Conservation (phyloP, 306 rosid species). For the Casuarina equisetifolia region DNA sequence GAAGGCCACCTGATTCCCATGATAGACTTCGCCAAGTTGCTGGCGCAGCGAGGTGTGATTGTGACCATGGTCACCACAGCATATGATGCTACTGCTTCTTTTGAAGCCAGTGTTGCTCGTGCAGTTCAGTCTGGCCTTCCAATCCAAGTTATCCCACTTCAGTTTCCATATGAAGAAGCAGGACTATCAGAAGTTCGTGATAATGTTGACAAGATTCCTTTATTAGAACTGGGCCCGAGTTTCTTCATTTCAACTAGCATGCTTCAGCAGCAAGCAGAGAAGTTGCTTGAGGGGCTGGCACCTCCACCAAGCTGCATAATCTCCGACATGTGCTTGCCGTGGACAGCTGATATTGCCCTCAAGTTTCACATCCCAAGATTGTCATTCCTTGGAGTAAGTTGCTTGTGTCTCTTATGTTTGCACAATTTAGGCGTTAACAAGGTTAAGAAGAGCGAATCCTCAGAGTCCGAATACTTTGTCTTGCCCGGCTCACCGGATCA, state of each 20-base stretch:
- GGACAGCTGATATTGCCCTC: conserved; percentile 23
- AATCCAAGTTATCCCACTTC: too few species aligned
- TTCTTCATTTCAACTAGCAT: conserved; percentile 15
- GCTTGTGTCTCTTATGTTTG: conserved; percentile 42
- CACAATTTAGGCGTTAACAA: background rate
- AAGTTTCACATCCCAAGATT: conserved; percentile 56
- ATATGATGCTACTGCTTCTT: conserved; percentile 26
- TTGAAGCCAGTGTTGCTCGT: conserved; percentile 16
- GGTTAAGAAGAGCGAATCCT: background rate
- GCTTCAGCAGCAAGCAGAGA: conserved; percentile 29
- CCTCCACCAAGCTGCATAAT: conserved; percentile 59
- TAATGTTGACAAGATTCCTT: conserved; percentile 59
- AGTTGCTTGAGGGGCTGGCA: conserved; percentile 29
- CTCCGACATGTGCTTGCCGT: conserved; percentile 50
- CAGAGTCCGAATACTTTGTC: conserved; percentile 32
- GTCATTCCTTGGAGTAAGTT: conserved; percentile 46
- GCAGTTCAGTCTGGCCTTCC: conserved; percentile 17
- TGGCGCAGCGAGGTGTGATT: conserved; percentile 28
- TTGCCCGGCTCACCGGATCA: conserved; percentile 40
- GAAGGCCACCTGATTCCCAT: conserved; percentile 49
- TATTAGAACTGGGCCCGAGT: conserved; percentile 20
- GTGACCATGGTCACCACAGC: conserved; percentile 36
- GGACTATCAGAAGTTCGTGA: conserved; percentile 63
- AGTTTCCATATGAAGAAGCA: conserved; percentile 2
- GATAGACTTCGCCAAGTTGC: conserved; percentile 34